A percentile compares a stretch with the other conserved stretches of the same genome.
phyloP scores from a whole-genome alignment of 371 early-diverging fungal genomes.

The Batkoa obscura region DNA sequence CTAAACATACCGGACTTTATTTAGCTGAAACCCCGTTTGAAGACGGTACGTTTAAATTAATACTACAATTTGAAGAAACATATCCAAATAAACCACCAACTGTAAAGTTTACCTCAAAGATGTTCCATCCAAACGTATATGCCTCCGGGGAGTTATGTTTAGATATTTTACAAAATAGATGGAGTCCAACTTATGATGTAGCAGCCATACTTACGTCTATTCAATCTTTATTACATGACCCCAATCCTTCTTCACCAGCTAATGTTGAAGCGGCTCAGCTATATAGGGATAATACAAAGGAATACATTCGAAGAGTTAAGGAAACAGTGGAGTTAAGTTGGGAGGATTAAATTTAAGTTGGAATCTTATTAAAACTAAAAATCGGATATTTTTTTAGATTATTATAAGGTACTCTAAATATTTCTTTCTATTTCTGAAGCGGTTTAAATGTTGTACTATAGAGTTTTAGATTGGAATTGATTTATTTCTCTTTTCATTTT shows the following conservation, averaged over 20 bases:
- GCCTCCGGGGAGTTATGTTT: slow-evolving; percentile 97
- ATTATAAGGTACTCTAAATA: too few species aligned
- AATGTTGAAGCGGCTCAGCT: slow-evolving; percentile 96
- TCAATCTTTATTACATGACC: slow-evolving; percentile 95
- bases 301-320: slow-evolving; percentile 82
- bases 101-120: slow-evolving; percentile 88
- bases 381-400: too few species aligned
- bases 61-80: slow-evolving; percentile 89
- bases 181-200: slow-evolving; percentile 95
- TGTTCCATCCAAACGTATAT: slow-evolving; percentile 99
- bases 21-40: slow-evolving; percentile 95
- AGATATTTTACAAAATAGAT: slow-evolving; percentile 96
- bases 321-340: slow-evolving; percentile 90
- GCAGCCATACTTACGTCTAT: slow-evolving; percentile 92
- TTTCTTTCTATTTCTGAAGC: too few species aligned
- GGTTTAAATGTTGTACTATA: too few species aligned
- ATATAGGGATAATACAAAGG: slow-evolving; percentile 80
- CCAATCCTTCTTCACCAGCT: slow-evolving; percentile 95
- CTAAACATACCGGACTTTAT: neutral
- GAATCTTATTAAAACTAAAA: too few species aligned
- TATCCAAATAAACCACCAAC: slow-evolving; percentile 98
- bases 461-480: too few species aligned
- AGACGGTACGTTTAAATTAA: slow-evolving; percentile 96
- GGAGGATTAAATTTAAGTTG: slow-evolving; percentile 16
- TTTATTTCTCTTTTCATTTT: too few species aligned